Base-by-base conservation (phyloP, 441 rosid species). In the Adansonia rubrostipa region DNA sequence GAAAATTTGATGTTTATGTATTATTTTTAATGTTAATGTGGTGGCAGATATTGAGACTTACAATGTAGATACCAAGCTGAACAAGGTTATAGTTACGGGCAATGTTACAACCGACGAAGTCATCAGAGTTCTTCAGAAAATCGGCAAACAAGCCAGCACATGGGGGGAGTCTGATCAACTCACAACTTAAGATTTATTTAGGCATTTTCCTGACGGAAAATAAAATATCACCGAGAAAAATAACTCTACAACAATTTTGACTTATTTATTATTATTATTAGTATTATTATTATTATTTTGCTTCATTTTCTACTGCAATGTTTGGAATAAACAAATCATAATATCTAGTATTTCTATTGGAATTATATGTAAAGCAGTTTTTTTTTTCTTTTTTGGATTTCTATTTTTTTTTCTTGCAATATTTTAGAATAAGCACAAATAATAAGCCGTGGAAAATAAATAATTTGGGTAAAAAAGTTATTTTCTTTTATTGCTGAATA, bases 31-130 rank as follows among this genome's bases (percentile, higher is more conserved):
- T 42, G 45, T 42, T 42, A 0, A 42, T 42, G 45, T 36, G 45
- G 2, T 45, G 9, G 66, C 90, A 93, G 96, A 89, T 79, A 88
- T 93, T 54, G 97, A 95, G 78, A 85, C 97, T 1, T 93, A 92
- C 58, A 86, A 95, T 44, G 92, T 91, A 47, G 97, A 93, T 54
- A 83, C 88, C n/a, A 81, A 89, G 83, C 94, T 92, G 33, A 92
- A 89, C 79, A 93, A 93, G 85, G 98, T 93, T 67, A 89, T 76
- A 0, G 96, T 93, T 22, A 95, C 93, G 0, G 98, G 98, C 9
- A 95, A 89, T 58, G 94, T 95, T 20, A 85, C 93, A 19, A 84
- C 86, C 5, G 92, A 95, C 48, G 81, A 90, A 73, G 93, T 95
- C 47, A 87, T 93, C 70, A 88, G 72, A 82, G 98, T 85, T 77